phyloP scores from a whole-genome alignment of 1,284 basidiomycete genomes.

The Peniophora sp. region DNA sequence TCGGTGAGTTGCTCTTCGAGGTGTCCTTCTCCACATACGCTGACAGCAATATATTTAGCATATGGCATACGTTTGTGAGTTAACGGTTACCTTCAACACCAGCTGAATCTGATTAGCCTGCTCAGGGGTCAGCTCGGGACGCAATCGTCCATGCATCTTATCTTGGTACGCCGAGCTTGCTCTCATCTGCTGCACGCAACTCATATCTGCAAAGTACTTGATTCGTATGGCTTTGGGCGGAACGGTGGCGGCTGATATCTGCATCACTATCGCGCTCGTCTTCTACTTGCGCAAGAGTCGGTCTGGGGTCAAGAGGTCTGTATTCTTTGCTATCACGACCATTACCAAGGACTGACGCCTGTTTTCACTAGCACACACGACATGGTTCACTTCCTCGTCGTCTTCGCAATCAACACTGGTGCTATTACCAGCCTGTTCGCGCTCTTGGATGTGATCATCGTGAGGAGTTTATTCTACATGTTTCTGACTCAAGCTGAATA shows the following conservation, averaged over 20 bases:
- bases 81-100: too few relatives aligned
- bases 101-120: too few relatives aligned
- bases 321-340: too few relatives aligned
- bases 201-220: background rate
- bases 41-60: too few relatives aligned
- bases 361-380: background rate
- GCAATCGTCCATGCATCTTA: background rate
- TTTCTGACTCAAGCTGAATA: background rate
- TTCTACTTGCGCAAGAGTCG: background rate
- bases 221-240: background rate
- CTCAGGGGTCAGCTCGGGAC: background rate
- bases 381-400: background rate
- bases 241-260: background rate
- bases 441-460: background rate
- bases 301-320: background rate
- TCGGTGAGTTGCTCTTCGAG: background rate
- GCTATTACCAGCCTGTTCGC: background rate
- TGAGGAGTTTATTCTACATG: background rate
- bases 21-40: too few relatives aligned
- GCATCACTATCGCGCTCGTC: background rate
- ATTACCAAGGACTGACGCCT: too few relatives aligned
- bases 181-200: background rate
- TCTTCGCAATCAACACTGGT: background rate
- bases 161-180: background rate
- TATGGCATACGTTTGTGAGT: background rate